Conservation (phyloP, 805 yeast genomes). For the Lipomyces lipofer region DNA sequence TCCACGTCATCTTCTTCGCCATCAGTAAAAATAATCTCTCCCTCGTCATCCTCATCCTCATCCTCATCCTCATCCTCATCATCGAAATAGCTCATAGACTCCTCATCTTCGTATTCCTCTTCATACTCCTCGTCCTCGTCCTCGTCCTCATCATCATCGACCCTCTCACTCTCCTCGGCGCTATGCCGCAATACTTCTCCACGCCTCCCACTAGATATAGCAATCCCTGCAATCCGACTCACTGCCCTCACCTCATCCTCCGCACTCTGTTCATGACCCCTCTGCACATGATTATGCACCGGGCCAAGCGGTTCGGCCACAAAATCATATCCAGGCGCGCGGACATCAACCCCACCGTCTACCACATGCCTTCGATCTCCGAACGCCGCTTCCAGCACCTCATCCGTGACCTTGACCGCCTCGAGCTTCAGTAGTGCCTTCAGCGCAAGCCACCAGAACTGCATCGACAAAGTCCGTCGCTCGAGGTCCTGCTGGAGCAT, state of each 20-base stretch:
- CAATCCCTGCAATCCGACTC: too few species aligned
- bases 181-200: too few species aligned
- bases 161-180: too few species aligned
- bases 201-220: too few species aligned
- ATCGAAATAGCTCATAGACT: not conserved
- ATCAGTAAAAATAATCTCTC: not conserved
- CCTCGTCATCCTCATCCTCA: slow-evolving; percentile 7
- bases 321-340: not conserved
- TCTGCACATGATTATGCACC: not conserved
- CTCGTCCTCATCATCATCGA: slow-evolving; percentile 6
- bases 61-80: slow-evolving; percentile 9
- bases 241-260: not conserved
- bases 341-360: not conserved
- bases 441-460: slow-evolving; percentile 2
- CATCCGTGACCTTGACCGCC: slow-evolving; percentile 3
- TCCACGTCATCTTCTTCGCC: slow-evolving; percentile 8
- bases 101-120: slow-evolving; percentile 4
- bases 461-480: not conserved
- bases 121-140: slow-evolving; percentile 12
- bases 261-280: not conserved
- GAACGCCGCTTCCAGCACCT: slow-evolving; percentile 6
- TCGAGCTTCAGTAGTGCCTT: slow-evolving; percentile 9
- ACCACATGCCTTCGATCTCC: slow-evolving; percentile 3
- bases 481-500: not conserved
- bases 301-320: not conserved